A percentile compares a stretch with the other conserved stretches of the same genome.
Evolutionary conservation across 2,329 filamentous ascomycete species (phyloP).

Genomic region (Aspergillaceae sp.): DNA sequence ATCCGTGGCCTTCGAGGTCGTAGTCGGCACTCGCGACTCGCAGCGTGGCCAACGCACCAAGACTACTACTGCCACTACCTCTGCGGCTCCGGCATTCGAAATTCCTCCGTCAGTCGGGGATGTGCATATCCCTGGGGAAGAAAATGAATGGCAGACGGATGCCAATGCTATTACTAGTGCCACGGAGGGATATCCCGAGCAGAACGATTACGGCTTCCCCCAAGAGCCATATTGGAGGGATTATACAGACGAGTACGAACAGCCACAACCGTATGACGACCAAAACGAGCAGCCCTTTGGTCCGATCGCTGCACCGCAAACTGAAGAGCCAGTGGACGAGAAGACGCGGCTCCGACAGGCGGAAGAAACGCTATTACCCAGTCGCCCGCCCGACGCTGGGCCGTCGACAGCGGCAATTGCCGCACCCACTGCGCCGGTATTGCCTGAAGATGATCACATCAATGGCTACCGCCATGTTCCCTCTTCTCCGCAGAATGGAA

Average conservation of each 20-base stretch:
- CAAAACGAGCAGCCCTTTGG: slow-evolving; percentile 12
- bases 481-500: slow-evolving; percentile 5
- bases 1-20: slow-evolving; percentile 72
- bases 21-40: slow-evolving; percentile 79
- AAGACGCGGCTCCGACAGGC: slow-evolving; percentile 72
- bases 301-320: slow-evolving; percentile 38
- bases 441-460: slow-evolving; percentile 45
- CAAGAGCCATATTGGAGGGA: slow-evolving; percentile 21
- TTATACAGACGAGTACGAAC: slow-evolving; percentile 18
- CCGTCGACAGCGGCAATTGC: slow-evolving; percentile 34
- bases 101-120: slow-evolving; percentile 13
- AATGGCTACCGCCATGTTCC: slow-evolving; percentile 36
- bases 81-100: slow-evolving; percentile 14
- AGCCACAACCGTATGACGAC: slow-evolving; percentile 3
- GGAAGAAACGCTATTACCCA: slow-evolving; percentile 72
- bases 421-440: slow-evolving; percentile 38
- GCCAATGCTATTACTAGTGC: slow-evolving; percentile 11
- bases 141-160: slow-evolving; percentile 21
- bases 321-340: slow-evolving; percentile 60
- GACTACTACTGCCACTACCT: slow-evolving; percentile 14
- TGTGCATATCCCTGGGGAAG: slow-evolving; percentile 9
- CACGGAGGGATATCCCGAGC: slow-evolving; percentile 10
- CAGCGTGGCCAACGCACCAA: slow-evolving; percentile 42
- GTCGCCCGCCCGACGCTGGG: slow-evolving; percentile 52
- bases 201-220: slow-evolving; percentile 18